These are phyloP conservation scores for Fragaria nilgerrensis DNA, from an alignment of 306 rosid genomes.

Conservation along the genomic window DNA sequence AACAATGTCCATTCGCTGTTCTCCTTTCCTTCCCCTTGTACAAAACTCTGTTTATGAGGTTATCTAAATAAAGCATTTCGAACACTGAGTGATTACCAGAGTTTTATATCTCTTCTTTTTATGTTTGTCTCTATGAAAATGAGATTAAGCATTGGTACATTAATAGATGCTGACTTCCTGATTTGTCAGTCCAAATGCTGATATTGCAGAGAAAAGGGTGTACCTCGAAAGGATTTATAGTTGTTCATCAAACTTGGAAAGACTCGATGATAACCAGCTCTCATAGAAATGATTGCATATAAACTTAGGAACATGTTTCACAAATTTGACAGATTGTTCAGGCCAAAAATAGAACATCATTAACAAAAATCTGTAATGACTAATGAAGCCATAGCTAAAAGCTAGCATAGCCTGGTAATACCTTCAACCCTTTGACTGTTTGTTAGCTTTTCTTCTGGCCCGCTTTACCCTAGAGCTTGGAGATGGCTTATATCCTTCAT, in stretches of 20 bases:
- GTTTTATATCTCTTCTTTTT: background rate
- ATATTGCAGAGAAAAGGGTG: background rate
- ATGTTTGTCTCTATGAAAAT: background rate
- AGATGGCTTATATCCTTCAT: slow-evolving; percentile 49
- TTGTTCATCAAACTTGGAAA: background rate
- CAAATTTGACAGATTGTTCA: background rate
- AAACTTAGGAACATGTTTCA: background rate
- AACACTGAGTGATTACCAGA: background rate
- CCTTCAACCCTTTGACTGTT: slow-evolving; percentile 27
- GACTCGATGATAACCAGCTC: background rate
- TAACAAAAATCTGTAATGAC: background rate
- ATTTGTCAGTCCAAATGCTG: background rate
- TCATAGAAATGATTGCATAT: background rate
- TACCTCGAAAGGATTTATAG: background rate
- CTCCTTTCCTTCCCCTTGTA: background rate
- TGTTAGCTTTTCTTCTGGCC: slow-evolving; percentile 65
- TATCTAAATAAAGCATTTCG: background rate
- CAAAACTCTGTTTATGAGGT: background rate
- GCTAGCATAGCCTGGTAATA: background rate
- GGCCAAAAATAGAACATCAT: background rate
- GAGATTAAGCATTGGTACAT: background rate
- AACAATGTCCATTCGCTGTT: slow-evolving; percentile 7
- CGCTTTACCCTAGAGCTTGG: slow-evolving; percentile 56
- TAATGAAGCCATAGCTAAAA: background rate
- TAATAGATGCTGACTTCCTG: background rate